Base-by-base conservation (phyloP, 805 yeast genomes). In the Ogataea zsoltii region DNA sequence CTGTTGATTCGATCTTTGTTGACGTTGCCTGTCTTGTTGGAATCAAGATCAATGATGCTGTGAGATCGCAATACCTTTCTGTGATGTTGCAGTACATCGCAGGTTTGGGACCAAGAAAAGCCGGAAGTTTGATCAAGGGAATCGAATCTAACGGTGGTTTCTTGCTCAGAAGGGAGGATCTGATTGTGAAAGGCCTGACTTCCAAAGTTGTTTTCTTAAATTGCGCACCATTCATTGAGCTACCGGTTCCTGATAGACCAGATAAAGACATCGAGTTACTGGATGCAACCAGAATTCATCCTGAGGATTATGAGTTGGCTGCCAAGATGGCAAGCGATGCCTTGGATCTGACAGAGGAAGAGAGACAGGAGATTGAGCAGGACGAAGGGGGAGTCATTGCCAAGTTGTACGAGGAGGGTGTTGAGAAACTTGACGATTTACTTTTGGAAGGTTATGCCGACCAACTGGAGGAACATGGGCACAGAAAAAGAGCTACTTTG, bases 311-410 rank as follows among this genome's bases (percentile, higher is more conserved):
- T 64, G 96, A 88, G 53, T 75, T 94, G 55, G 98, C 97, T 3
- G 80, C 94, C 41, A 94, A 94, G 65, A 94, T 94, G 91, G 98
- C 97, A 7, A 94, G 96, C 1, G 99, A 94, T 71, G 98, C 99
- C 2, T 75, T 94, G 53, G 99, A 92, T 63, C 77, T 91, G 53
- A 97, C 90, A 57, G 99, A 95, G 58, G 98, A 92, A 65, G 96
- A 90, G 53, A 88, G 60, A 38, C 61, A 56, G 29, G 68, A 60
- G 36, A 95, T 89, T 61, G 98, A 94, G 62, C 91, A 85, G 45
- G 76, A 74, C 41, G 85, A 82, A 50, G 86, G 85, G 49, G 94
- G 91, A 39, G 87, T 89, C 2, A 85, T 88, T 50, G 80, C 80
- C 49, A 83, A 85, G 61, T 74, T 89, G 47, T 76, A 81, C 61